Evolutionary conservation across 2,329 filamentous ascomycete genomes (phyloP), one percentile per base, ranked within the genome.

Genomic region (Boeremia lycopersici): DNA sequence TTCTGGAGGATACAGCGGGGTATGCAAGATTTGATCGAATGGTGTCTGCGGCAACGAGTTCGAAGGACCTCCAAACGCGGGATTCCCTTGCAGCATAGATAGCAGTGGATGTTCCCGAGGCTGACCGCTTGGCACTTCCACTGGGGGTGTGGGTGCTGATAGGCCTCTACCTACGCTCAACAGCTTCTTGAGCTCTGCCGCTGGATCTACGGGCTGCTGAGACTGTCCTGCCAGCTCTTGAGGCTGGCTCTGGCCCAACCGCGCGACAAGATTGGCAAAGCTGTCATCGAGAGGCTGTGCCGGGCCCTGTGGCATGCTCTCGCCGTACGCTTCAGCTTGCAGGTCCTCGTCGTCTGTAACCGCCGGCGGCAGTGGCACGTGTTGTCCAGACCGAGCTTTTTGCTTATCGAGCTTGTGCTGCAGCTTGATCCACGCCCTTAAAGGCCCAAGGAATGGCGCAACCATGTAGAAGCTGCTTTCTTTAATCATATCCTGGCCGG

Each of bases 391-490:
- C 9, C 61, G 56, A 15, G 74, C 72, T 59, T 77, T 78, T 63
- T 79, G 78, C 8, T 80, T 79, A 64, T 90, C 89, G n/a, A 83
- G 81, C 76, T 88, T 92, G 78, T 86, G 89, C 76, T 96, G 91
- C 60, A 89, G 85, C n/a, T 86, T 80, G 41, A 98, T 91, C 93
- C 93, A 98, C 73, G 91, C 91, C 75, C 91, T 93, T 43, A 99
- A 77, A 6, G 87, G 89, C 1, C 86, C 86, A 49, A 98, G 80
- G 71, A 99, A 99, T 0, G 93, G 93, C 0, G 92, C 92, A 15
- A 99, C 95, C 91, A 98, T 97, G 77, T 97, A 99, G 73, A 97
- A 98, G 70, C 93, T 97, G 74, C 90, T 92, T 35, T 87, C 86
- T 64, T 89, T 90, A 11, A 85, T 76, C 28, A 78, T 76, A 11